phyloP scores from a whole-genome alignment of 805 yeast genomes.

The Wickerhamiella azymoides region DNA sequence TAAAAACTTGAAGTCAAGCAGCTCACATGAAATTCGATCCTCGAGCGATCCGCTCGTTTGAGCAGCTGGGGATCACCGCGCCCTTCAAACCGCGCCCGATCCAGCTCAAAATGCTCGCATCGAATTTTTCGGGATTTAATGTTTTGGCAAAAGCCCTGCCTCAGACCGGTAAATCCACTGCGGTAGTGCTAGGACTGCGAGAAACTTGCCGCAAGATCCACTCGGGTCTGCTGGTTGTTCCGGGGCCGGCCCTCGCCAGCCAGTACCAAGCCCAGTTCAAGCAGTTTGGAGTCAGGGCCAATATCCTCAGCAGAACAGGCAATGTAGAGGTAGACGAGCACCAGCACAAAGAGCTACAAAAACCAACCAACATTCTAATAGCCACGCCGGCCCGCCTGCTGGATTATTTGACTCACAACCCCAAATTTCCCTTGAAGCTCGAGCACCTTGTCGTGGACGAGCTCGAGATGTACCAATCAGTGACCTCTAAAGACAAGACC shows the following conservation, averaged over 20 bases:
- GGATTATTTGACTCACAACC: constrained; percentile 30
- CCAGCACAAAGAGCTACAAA: constrained; percentile 18
- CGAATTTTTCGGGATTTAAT: constrained; percentile 21
- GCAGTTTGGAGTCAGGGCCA: constrained; percentile 1
- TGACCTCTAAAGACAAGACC: no score
- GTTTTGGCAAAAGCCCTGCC: constrained; percentile 21
- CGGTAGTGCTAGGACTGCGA: constrained; percentile 20
- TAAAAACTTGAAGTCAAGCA: background rate
- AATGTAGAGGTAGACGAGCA: constrained; percentile 13
- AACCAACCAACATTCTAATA: constrained; percentile 30
- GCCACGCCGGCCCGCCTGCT: constrained; percentile 42
- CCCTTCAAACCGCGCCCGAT: constrained; percentile 16
- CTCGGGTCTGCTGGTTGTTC: constrained; percentile 25
- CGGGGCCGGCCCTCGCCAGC: constrained; percentile 23
- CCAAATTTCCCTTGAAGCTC: constrained; percentile 11
- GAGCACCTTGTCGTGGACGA: constrained; percentile 22
- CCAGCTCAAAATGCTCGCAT: constrained; percentile 22
- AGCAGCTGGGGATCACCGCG: constrained; percentile 2
- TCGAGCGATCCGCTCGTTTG: background rate
- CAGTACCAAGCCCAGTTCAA: constrained; percentile 20
- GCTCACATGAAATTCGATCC: constrained; percentile 6
- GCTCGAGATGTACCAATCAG: constrained; percentile 16
- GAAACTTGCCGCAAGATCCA: constrained; percentile 12
- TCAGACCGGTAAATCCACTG: constrained; percentile 26
- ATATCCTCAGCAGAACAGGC: constrained; percentile 20